Conservation (phyloP, 768 basidiomycete species). For the Boletus rubropictus region DNA sequence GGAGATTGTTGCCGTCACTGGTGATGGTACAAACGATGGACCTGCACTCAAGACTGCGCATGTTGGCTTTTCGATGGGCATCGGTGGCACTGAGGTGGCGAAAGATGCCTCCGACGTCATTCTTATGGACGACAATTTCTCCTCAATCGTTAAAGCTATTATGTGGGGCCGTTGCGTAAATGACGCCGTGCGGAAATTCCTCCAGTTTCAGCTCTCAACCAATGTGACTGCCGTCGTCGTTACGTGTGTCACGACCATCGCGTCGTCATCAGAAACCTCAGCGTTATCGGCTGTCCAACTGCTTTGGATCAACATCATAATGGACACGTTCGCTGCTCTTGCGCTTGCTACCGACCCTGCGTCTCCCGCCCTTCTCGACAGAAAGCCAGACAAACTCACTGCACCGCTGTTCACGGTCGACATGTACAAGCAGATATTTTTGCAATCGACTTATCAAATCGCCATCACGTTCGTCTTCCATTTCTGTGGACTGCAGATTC, state of each 20-base stretch:
- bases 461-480: conserved; percentile 82
- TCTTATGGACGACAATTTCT: conserved; percentile 95
- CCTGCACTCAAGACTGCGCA: conserved; percentile 93
- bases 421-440: conserved; percentile 95
- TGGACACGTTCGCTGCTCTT: conserved; percentile 97
- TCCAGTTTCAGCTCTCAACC: conserved; percentile 92
- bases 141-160: conserved; percentile 94
- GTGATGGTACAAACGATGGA: conserved; percentile 97
- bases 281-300: conserved; percentile 95
- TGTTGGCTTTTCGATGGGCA: conserved; percentile 96
- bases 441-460: conserved; percentile 87
- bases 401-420: conserved; percentile 86
- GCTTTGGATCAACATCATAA: conserved; percentile 98
- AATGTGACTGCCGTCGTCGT: conserved; percentile 95
- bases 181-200: conserved; percentile 94
- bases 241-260: conserved; percentile 86
- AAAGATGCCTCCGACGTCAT: conserved; percentile 99
- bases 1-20: conserved; percentile 92
- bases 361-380: conserved; percentile 67
- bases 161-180: conserved; percentile 99
- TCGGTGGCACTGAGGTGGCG: conserved; percentile 95
- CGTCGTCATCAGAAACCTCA: conserved; percentile 67
- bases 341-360: conserved; percentile 97
- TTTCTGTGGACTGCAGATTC: conserved; percentile 70
- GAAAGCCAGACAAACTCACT: conserved; percentile 86